A percentile compares a stretch with the other conserved stretches of the same genome.
Evolutionary conservation across 345 rosid genomes (phyloP).

Genomic region (Hypericum perforatum): DNA sequence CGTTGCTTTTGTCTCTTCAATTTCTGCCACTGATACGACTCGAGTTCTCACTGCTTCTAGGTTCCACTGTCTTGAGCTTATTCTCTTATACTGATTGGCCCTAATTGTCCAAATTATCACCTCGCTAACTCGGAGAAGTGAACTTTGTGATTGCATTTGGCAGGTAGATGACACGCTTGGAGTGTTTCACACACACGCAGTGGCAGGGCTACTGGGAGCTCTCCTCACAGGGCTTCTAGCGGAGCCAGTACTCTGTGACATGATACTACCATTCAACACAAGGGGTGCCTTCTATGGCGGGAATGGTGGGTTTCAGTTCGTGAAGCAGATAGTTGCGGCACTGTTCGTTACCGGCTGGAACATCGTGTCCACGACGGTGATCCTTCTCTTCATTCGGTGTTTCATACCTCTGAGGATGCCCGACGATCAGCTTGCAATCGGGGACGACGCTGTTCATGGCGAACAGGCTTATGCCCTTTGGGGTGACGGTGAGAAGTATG

Average conservation of each 20-base stretch:
- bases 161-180: constrained; percentile 72
- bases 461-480: constrained; percentile 96
- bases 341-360: constrained; percentile 63
- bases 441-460: constrained; percentile 91
- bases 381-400: constrained; percentile 44
- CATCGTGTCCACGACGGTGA: constrained; percentile 44
- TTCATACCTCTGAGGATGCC: constrained; percentile 79
- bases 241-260: constrained; percentile 52
- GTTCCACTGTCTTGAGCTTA: too few species aligned
- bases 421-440: constrained; percentile 59
- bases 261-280: constrained; percentile 29
- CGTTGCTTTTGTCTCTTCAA: too few species aligned
- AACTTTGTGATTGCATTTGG: too few species aligned
- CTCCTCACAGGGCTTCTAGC: constrained; percentile 74
- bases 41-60: too few species aligned
- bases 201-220: constrained; percentile 77
- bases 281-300: constrained; percentile 81
- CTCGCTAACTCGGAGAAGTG: too few species aligned
- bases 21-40: too few species aligned
- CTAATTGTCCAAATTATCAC: too few species aligned
- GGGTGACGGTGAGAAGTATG: constrained; percentile 94
- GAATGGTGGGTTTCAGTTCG: constrained; percentile 49
- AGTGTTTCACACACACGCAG: constrained; percentile 93
- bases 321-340: constrained; percentile 75
- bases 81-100: too few species aligned